Evolutionary conservation across 495 filamentous ascomycete species (phyloP).

Genomic region (Penicillium pancosmium): DNA sequence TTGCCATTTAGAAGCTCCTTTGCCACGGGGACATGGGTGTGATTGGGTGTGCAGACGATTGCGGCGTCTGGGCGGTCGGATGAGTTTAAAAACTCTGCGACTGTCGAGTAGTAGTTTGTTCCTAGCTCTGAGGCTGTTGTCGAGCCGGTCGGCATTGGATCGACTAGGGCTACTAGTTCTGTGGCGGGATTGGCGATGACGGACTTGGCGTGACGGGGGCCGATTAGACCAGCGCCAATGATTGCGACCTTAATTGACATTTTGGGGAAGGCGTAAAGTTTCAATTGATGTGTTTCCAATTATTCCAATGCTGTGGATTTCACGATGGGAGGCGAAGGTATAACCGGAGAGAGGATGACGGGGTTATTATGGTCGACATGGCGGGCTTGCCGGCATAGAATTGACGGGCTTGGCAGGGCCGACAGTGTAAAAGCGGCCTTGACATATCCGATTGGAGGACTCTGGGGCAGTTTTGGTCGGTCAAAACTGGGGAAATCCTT

Average conservation of each 20-base stretch:
- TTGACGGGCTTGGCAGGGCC: constrained; percentile 1
- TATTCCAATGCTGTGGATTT: background rate
- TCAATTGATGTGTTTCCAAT: background rate
- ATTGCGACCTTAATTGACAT: constrained; percentile 48
- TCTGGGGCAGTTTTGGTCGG: background rate
- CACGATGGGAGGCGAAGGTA: background rate
- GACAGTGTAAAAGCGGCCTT: background rate
- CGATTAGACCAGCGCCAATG: constrained; percentile 60
- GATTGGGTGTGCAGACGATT: constrained; percentile 63
- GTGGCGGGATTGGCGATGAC: constrained; percentile 49
- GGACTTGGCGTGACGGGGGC: constrained; percentile 57
- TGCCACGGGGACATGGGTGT: constrained; percentile 55
- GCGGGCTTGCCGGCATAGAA: background rate
- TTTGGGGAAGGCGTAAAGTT: background rate
- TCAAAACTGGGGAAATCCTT: constrained; percentile 3
- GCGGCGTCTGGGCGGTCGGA: constrained; percentile 50
- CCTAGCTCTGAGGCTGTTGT: constrained; percentile 28
- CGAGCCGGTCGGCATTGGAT: constrained; percentile 42
- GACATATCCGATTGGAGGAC: constrained; percentile 5
- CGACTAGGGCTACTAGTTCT: constrained; percentile 53
- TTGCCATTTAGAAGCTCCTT: constrained; percentile 51
- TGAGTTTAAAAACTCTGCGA: constrained; percentile 46
- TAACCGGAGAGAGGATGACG: background rate
- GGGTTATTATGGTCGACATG: background rate
- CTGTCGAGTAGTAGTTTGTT: constrained; percentile 38